Base-by-base conservation (phyloP, 2,329 filamentous ascomycete species). In the Botrytis porri region DNA sequence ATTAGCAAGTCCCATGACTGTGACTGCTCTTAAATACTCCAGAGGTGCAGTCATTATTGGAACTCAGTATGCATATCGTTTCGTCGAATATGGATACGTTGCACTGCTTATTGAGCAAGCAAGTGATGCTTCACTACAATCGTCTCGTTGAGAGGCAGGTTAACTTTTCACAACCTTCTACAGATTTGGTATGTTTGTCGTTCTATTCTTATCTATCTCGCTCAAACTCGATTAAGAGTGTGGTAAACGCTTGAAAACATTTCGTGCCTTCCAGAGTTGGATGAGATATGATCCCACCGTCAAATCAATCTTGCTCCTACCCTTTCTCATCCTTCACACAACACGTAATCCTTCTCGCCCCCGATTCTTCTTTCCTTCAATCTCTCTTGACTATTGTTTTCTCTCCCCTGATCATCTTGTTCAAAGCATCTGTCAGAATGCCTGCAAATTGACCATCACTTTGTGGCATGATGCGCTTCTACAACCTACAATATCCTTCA, bases 401-500 rank as follows among this genome's bases (percentile, higher is more conserved):
- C 25, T 41, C 48, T 67, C 22, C 64, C 35, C 25, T 25, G 4
- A 25, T 29, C 10, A 22, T 22, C 64, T 22, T 29, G 14, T 54
- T 25, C 45, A 16, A 29, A 22, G 16, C 64, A 41, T 39, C 45
- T 67, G 10, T 41, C 14, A 22, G 35, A 1, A 57, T 67, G 48
- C 22, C 20, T 41, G 25, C 45, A 29, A 29, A 32, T 41, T 67
- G n/a, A 67, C 22, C 29, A 54, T 67, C 35, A 57, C 45, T 18
- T 57, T 12, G 25, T 41, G 35, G 64, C 64, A 57, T 29, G 37
- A 67, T 67, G 64, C 48, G 39, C 48, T 67, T 67, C 35, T 39
- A 67, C 48, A 45, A 32, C 48, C 62, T 72, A 72, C 61, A 72
- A 54, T 8, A 63, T 62, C 18, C 29, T 60, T 66, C 39, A 41